Evolutionary conservation across 345 rosid genomes (phyloP).

Genomic region (Rhodamnia rubescens): DNA sequence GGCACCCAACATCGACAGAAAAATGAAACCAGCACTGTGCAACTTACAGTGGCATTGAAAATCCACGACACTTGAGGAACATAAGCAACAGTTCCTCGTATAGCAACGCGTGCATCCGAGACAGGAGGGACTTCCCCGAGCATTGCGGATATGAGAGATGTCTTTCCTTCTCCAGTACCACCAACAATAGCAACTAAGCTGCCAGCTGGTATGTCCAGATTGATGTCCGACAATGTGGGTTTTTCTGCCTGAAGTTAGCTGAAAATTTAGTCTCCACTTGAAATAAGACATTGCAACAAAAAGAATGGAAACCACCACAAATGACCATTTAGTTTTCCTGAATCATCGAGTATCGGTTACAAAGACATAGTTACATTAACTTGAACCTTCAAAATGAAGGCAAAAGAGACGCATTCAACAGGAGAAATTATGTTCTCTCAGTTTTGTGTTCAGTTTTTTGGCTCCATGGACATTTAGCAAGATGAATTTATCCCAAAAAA

Average conservation of each 20-base stretch:
- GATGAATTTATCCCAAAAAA: not conserved
- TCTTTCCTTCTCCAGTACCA: constrained; percentile 96
- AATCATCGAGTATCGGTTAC: not conserved
- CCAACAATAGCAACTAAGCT: constrained; percentile 88
- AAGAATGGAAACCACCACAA: not conserved
- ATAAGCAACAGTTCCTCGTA: constrained; percentile 83
- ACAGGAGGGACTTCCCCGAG: constrained; percentile 73
- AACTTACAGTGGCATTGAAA: constrained; percentile 88
- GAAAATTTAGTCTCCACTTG: not conserved
- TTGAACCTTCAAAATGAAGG: not conserved
- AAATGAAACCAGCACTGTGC: not conserved
- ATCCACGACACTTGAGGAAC: constrained; percentile 99
- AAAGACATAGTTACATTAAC: not conserved
- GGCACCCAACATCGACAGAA: fast-evolving
- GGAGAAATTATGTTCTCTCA: not conserved
- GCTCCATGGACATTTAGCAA: not conserved
- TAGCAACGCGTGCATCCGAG: constrained; percentile 32
- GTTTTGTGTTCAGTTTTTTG: not conserved
- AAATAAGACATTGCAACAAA: not conserved
- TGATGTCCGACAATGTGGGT: constrained; percentile 60
- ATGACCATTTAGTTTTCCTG: not conserved
- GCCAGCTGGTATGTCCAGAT: constrained; percentile 66
- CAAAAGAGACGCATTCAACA: not conserved
- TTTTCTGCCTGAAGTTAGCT: constrained; percentile 36
- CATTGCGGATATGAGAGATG: constrained; percentile 92